A percentile compares a stretch with the other conserved stretches of the same genome.
phyloP scores from a whole-genome alignment of 192 early-diverging fungal genomes.

The Jimgerdemannia lactiflua region DNA sequence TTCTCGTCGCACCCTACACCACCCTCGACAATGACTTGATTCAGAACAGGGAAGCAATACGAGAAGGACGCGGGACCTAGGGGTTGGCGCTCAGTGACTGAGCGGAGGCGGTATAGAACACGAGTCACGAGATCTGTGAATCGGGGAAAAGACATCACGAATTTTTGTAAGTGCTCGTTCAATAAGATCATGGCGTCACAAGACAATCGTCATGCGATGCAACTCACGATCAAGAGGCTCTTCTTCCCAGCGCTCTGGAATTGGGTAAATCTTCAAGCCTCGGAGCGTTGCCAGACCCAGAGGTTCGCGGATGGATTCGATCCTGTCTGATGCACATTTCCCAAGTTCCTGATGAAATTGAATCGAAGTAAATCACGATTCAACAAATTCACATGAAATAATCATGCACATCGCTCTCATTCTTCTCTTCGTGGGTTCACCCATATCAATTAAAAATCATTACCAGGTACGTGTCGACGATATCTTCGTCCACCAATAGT shows the following conservation, averaged over 20 bases:
- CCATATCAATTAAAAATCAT: not conserved
- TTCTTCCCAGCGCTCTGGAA: constrained; percentile 45
- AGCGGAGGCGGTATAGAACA: constrained; percentile 65
- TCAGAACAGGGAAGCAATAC: constrained; percentile 64
- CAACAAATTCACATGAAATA: no score
- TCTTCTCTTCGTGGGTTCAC: no score
- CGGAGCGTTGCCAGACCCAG: constrained; percentile 52
- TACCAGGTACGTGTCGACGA: constrained; percentile 54
- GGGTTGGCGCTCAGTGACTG: constrained; percentile 51
- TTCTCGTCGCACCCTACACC: constrained; percentile 54
- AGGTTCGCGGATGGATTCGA: constrained; percentile 35
- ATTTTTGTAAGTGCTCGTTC: constrained; percentile 5
- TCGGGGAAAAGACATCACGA: not conserved
- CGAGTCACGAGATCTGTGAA: constrained; percentile 46
- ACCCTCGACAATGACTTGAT: constrained; percentile 56
- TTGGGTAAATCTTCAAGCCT: constrained; percentile 34
- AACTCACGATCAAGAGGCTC: constrained; percentile 36
- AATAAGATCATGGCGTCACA: constrained; percentile 16
- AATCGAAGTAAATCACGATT: no score
- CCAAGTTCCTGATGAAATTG: constrained; percentile 25
- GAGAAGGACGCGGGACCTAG: constrained; percentile 61
- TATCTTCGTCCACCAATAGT: constrained; percentile 53
- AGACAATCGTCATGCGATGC: constrained; percentile 23
- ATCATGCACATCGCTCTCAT: no score
- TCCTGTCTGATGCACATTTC: constrained; percentile 34